Percentiles rank a stretch among this genome's conserved stretches.
Evolutionary conservation across 2,329 filamentous ascomycete species (phyloP).

Genomic region (Penicillium psychrosexuale): DNA sequence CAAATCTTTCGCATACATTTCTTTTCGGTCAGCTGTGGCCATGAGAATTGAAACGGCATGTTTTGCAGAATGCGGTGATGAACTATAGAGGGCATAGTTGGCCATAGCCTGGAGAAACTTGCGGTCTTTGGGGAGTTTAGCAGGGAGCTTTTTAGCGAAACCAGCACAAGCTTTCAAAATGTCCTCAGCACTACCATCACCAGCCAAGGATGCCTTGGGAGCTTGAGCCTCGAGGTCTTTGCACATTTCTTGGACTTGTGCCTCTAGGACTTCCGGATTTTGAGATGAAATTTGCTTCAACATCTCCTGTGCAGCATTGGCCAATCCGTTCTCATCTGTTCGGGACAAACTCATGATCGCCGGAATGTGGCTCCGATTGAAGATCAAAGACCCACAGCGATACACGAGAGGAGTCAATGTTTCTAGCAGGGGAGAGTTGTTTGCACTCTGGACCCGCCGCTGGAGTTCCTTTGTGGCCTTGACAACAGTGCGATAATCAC

Average conservation of each 20-base stretch:
- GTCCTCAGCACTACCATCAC: constrained; percentile 75
- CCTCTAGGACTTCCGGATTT: constrained; percentile 87
- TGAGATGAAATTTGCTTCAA: constrained; percentile 87
- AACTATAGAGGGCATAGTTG: constrained; percentile 77
- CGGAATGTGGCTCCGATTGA: constrained; percentile 90
- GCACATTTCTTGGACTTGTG: constrained; percentile 87
- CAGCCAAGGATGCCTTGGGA: constrained; percentile 64
- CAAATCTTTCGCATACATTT: constrained; percentile 81
- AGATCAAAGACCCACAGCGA: constrained; percentile 76
- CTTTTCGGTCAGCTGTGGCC: constrained; percentile 70
- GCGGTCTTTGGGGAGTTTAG: constrained; percentile 76
- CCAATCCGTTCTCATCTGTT: constrained; percentile 75
- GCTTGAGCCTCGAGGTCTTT: constrained; percentile 78
- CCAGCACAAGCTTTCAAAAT: constrained; percentile 91
- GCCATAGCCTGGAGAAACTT: constrained; percentile 78
- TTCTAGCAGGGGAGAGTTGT: constrained; percentile 64
- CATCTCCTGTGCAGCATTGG: constrained; percentile 77
- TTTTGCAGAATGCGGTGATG: constrained; percentile 79
- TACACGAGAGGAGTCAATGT: constrained; percentile 81
- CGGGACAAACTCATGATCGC: constrained; percentile 85
- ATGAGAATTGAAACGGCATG: constrained; percentile 90
- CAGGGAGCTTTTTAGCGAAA: constrained; percentile 80
- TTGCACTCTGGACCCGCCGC: constrained; percentile 70
- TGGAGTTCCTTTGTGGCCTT: constrained; percentile 87
- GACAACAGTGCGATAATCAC: constrained; percentile 86